Evolutionary conservation across 2,329 filamentous ascomycete genomes (phyloP), one percentile per base, ranked within the genome.

Genomic region (Graphium sp.): DNA sequence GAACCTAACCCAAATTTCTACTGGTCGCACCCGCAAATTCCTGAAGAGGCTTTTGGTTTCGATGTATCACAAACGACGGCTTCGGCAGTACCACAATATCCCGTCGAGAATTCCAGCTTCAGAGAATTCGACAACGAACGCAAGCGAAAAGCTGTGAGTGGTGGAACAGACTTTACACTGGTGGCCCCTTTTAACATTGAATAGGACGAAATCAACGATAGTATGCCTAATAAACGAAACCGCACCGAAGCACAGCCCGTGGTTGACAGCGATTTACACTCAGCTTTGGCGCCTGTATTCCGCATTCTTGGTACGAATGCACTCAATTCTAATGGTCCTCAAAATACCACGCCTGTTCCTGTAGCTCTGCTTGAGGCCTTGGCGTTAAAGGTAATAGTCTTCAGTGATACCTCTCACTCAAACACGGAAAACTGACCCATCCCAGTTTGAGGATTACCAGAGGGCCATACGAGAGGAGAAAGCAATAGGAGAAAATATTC

Each of bases 11-110:
- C 36, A 21, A 47, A 47, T 7, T 49, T 66, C 22, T 42, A 47
- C 5, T 72, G 59, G 58, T 53, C 58, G 10, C 54, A 61, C 2
- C 50, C 58, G 7, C 35, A 47, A 3, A 41, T 72, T 3, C 63
- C 65, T 0, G 53, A 57, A 1, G 46, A 56, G 0, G n/a, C n/a
- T n/a, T n/a, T n/a, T n/a, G n/a, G n/a, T n/a, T n/a, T n/a, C n/a
- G n/a, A n/a, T n/a, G n/a, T n/a, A n/a, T n/a, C n/a, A n/a, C n/a
- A n/a, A n/a, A n/a, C n/a, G n/a, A n/a, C n/a, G n/a, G n/a, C n/a
- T n/a, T n/a, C n/a, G n/a, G n/a, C n/a, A n/a, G n/a, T n/a, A n/a
- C n/a, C n/a, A n/a, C n/a, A n/a, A n/a, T n/a, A n/a, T n/a, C n/a
- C n/a, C n/a, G n/a, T n/a, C n/a, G n/a, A n/a, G n/a, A n/a, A n/a